phyloP scores from a whole-genome alignment of 345 rosid genomes.

The Dovyalis caffra region DNA sequence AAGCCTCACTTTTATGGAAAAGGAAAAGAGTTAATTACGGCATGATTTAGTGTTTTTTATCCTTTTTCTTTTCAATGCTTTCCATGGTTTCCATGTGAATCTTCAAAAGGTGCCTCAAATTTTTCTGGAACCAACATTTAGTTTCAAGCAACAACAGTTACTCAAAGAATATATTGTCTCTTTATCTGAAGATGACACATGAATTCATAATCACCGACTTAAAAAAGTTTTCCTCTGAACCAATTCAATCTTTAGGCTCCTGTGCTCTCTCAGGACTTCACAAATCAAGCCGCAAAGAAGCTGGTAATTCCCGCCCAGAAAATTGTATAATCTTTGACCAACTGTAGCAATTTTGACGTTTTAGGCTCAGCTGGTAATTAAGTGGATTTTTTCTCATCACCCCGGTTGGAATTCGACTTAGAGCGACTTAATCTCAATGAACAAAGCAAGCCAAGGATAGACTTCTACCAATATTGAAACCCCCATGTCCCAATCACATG shows the following conservation, averaged over 20 bases:
- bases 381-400: no score
- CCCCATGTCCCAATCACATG: conserved; percentile 16
- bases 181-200: background rate
- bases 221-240: background rate
- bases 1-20: no score
- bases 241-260: background rate
- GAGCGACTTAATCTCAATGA: no score
- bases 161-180: background rate
- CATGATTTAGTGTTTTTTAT: background rate
- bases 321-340: background rate
- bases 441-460: no score
- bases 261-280: background rate
- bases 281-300: conserved; percentile 24
- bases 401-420: no score
- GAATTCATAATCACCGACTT: background rate
- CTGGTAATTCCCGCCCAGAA: background rate
- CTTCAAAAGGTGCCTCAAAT: background rate
- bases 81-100: background rate
- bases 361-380: no score
- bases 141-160: background rate
- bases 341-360: background rate
- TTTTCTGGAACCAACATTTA: background rate
- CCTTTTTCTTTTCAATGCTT: background rate
- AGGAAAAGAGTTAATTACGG: background rate
- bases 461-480: no score